Conservation (phyloP, 2,329 filamentous ascomycete genomes). For the Nemania sp. region DNA sequence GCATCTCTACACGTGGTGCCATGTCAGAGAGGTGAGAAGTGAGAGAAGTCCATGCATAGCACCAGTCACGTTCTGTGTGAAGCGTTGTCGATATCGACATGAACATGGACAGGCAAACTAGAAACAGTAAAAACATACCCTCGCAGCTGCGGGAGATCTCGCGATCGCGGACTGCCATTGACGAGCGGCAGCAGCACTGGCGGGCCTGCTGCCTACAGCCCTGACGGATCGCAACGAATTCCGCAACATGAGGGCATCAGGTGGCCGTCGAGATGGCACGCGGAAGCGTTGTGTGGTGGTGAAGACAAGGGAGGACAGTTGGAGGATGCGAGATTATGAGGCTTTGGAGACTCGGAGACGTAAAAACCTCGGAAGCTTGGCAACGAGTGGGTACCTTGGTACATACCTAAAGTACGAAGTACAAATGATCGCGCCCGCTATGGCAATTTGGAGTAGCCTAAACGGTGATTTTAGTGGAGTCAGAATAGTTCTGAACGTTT, state of each 20-base stretch:
- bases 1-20: conserved; percentile 50
- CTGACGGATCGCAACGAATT: conserved; percentile 68
- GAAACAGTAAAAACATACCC: conserved; percentile 41
- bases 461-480: too few species aligned
- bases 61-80: too few species aligned
- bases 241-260: conserved; percentile 67
- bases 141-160: conserved; percentile 43
- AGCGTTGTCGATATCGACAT: too few species aligned
- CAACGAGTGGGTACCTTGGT: neutral
- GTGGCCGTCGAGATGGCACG: conserved; percentile 34
- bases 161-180: conserved; percentile 59
- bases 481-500: too few species aligned
- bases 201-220: conserved; percentile 59
- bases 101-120: neutral
- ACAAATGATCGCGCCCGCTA: too few species aligned
- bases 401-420: neutral
- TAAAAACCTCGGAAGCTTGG: conserved; percentile 37
- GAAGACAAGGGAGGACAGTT: conserved; percentile 10
- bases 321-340: conserved; percentile 25
- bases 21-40: conserved; percentile 8
- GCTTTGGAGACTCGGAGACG: conserved; percentile 28
- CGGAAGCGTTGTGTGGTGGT: conserved; percentile 27
- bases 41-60: too few species aligned
- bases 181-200: conserved; percentile 55
- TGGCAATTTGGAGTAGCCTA: too few species aligned